These are phyloP conservation scores for Tuber borchii DNA, from an alignment of 495 filamentous ascomycete species.

Conservation along the genomic window DNA sequence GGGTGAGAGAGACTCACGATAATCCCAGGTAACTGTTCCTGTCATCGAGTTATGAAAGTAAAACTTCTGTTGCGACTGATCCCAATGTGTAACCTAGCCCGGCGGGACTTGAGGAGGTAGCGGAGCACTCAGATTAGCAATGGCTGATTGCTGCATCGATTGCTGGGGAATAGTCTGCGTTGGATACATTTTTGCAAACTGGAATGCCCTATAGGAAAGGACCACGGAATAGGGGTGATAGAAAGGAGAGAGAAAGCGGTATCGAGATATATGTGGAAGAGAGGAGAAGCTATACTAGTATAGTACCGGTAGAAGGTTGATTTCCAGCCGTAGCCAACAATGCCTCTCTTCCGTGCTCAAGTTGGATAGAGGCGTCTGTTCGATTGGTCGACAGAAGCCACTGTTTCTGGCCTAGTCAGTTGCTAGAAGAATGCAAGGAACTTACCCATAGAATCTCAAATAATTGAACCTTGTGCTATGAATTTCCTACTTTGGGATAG, in stretches of 20 bases:
- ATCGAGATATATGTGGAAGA: not conserved
- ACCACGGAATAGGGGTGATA: not conserved
- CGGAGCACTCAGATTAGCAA: not conserved
- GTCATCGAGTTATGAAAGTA: constrained; percentile 29
- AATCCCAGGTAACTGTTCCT: constrained; percentile 27
- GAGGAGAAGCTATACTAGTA: not conserved
- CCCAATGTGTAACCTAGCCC: constrained; percentile 35
- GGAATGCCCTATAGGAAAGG: not conserved
- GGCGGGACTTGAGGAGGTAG: constrained; percentile 9
- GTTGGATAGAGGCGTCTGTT: not conserved
- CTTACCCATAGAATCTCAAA: no score
- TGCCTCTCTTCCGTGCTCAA: not conserved
- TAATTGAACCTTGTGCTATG: no score
- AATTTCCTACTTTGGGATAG: no score
- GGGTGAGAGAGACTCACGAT: constrained; percentile 18
- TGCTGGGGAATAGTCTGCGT: not conserved
- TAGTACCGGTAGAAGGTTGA: not conserved
- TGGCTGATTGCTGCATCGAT: not conserved
- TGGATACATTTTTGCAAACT: not conserved
- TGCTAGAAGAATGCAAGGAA: not conserved
- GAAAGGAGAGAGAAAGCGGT: not conserved
- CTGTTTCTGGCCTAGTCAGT: not conserved
- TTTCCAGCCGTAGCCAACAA: not conserved
- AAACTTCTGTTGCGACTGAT: constrained; percentile 32
- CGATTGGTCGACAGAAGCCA: no score